Base-by-base conservation (phyloP, 2,329 filamentous ascomycete species). In the Phyllachora maydis region DNA sequence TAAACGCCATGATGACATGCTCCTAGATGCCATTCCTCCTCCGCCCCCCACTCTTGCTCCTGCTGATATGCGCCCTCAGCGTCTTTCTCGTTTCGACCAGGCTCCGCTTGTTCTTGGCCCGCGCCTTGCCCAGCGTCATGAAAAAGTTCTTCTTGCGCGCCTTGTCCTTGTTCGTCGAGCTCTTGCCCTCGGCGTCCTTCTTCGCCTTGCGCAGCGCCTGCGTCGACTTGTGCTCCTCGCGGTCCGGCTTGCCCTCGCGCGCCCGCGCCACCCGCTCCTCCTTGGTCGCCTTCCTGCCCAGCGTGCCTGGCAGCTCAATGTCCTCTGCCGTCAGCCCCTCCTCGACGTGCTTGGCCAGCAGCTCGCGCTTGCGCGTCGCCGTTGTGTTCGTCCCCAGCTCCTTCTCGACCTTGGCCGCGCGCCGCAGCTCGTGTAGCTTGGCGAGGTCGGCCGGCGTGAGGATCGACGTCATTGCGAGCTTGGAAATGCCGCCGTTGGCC, bases 101-200 rank as follows among this genome's bases (percentile, higher is more conserved):
- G 64, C 81, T 92, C 41, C 83, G 65, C 71, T 93, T 93, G 41
- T 88, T 75, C 61, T 95, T 98, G 35, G 64, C 66, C 60, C 88
- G 90, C 8, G 88, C 88, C 59, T 98, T 95, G 28, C 85, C 79
- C 29, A 98, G 52, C 18, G 85, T 95, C 88, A 98, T 98, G 39
- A 98, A 46, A 52, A 98, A 91, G 49, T 98, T 98, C 76, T 98
- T 98, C 63, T 79, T 81, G 36, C 85, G 61, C 19, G 77, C 69
- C 66, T 98, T 98, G 58, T 98, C 88, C 54, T 77, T 78, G 52
- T 98, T 98, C 34, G 85, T 95, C 18, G 81, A 83, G 45, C 78
- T 91, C 69, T 95, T 95, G 40, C 88, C 88, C 50, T 82, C 67
- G 2, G 69, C 62, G 38, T 73, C 68, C 64, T 91, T 91, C 60